Base-by-base conservation (phyloP, 2,329 filamentous ascomycete species). In the Rhexocercosporidium sp. region DNA sequence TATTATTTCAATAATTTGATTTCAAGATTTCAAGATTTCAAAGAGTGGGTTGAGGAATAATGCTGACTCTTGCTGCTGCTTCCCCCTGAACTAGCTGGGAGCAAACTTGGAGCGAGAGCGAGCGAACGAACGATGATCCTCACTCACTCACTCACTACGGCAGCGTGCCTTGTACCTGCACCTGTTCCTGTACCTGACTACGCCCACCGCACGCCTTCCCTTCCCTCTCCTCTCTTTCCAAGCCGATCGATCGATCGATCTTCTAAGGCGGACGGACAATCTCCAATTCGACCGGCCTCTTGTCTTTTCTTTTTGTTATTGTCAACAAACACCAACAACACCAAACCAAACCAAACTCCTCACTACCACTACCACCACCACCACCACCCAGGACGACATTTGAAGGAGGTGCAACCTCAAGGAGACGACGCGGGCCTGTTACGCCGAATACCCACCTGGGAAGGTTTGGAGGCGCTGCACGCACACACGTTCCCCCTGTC, bases 281-380 rank as follows among this genome's bases (percentile, higher is more conserved):
- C 54, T 57, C 54, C 54, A 57, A n/a, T n/a, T n/a, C n/a, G n/a
- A 25, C 31, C 31, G 27, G 41, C 54, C 54, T 57, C 54, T 57
- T 57, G 54, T 57, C 22, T 39, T 22, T 9, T 6, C n/a, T n/a
- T n/a, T n/a, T n/a, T n/a, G n/a, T n/a, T n/a, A n/a, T 37, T 37
- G 31, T 57, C 20, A 57, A 41, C 54, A 57, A 56, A 11, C 49
- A 53, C 29, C 29, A 34, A 6, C 27, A 12, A 31, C 51, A 54
- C 34, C 47, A 29, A 29, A 25, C 3, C 51, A 34, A 54, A 11
- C 29, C 29, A 31, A 37, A 47, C n/a, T 8, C n/a, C 18, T n/a
- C 44, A 25, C 14, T 9, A 14, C 39, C 39, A 11, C 5, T 18
- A 11, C 39, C 39, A 44, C 39, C n/a, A 44, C 44, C 44, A 47